phyloP scores from a whole-genome alignment of 2,329 filamentous ascomycete species.

The Emericellopsis atlantica region DNA sequence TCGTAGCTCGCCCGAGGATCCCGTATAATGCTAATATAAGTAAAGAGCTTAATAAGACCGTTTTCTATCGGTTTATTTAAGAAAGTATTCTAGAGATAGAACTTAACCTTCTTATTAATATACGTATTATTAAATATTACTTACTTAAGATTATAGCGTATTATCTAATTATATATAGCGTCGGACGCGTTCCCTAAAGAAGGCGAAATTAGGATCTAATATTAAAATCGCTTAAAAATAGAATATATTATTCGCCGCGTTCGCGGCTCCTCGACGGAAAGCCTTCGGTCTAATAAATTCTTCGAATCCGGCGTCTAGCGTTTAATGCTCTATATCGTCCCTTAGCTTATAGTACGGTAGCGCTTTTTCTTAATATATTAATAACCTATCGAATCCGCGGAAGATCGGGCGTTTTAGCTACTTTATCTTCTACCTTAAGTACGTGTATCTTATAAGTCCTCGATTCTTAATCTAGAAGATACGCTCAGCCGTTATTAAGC shows the following conservation, averaged over 20 bases:
- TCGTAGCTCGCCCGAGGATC: constrained; percentile 12
- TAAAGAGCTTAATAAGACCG: constrained; percentile 9
- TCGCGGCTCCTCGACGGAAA: constrained; percentile 8
- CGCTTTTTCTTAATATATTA: background rate
- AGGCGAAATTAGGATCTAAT: too few species aligned
- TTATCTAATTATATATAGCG: constrained; percentile 14
- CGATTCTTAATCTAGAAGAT: too few species aligned
- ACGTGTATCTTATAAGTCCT: too few species aligned
- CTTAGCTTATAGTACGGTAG: constrained; percentile 10
- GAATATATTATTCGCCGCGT: constrained; percentile 9
- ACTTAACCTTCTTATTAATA: constrained; percentile 14
- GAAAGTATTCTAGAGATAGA: constrained; percentile 15
- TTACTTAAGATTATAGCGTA: constrained; percentile 14
- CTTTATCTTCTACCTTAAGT: too few species aligned
- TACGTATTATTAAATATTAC: constrained; percentile 13
- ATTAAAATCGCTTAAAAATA: too few species aligned
- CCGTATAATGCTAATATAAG: constrained; percentile 12
- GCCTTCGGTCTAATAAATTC: constrained; percentile 3
- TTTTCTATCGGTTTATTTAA: constrained; percentile 10
- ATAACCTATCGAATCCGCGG: too few species aligned
- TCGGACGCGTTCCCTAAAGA: constrained; percentile 12
- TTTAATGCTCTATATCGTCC: constrained; percentile 10
- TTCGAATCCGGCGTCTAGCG: constrained; percentile 8
- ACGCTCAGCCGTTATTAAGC: too few species aligned
- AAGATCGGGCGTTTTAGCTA: too few species aligned